Base-by-base conservation (phyloP, 2,329 filamentous ascomycete species). In the Hortaea sp. region DNA sequence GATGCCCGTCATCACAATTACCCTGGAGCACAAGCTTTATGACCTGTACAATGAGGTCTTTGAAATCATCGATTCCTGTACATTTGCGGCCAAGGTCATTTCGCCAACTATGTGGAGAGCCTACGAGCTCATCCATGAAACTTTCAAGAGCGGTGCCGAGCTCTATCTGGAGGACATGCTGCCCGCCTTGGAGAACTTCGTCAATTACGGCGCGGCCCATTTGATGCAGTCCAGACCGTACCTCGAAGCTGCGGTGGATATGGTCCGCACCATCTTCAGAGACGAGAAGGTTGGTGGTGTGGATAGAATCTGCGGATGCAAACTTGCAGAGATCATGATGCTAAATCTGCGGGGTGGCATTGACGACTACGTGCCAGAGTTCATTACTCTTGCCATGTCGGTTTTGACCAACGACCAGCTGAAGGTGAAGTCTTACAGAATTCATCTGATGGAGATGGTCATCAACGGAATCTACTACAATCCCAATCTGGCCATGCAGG, bases 401-500 rank as follows among this genome's bases (percentile, higher is more conserved):
- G 82, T 89, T 34, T 76, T 98, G 35, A 79, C 74, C 20, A 80
- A 77, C 43, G 77, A 84, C 39, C 85, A 94, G 54, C 74, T 86
- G 43, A 89, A 88, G 68, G 82, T 94, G 57, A 95, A 94, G 74
- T 89, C 87, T 3, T 94, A 95, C 67, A 84, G 87, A 59, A 89
- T 97, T 45, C 90, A 98, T 65, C 71, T 98, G 39, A 94, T 98
- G 85, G 92, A 98, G 70, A 94, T 98, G 82, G 82, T 98, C 48
- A 95, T 98, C 73, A 97, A 97, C 68, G 82, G 86, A 46, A 88
- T 97, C 59, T 94, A 97, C 75, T 98, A 98, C 75, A 95, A 95
- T 71, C 89, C 92, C 1, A 69, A 84, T 39, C 75, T 95, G 49
- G 78, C 88, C 27, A 77, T 98, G 20, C 83, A 88, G 51, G 81